Evolutionary conservation across 257 asterid species (phyloP), one percentile per base, ranked within the genome.

Genomic region (Paraleonurus japonicus): DNA sequence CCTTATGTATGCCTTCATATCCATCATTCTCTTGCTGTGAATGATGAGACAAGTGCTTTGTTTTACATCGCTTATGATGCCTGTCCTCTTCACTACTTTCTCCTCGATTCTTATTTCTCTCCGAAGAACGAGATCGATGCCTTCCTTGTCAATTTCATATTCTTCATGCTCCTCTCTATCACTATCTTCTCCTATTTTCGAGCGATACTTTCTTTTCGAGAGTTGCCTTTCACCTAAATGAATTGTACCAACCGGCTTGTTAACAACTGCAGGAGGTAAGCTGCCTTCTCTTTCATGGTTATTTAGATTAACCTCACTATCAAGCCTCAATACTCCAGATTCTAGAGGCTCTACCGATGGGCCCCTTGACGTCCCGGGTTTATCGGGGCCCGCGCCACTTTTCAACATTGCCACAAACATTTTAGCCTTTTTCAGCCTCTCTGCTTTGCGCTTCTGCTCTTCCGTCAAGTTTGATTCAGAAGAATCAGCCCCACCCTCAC

Each of bases 401-500:
- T 86, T 92, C 84, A 89, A 81, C 90, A 71, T 81, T 35, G 98
- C 84, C 22, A 92, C 94, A 82, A 95, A 95, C 95, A 86, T 82
- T 75, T 88, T 95, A 33, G 98, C 99, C 88, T 84, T 85, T 87
- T 80, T 89, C 69, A 87, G 83, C 81, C 97, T 87, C 85, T 89
- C 98, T 19, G 98, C 98, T 80, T 88, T 92, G 75, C 84, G 79
- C 82, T 82, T 88, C 85, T 88, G 90, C 78, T 95, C 99, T 75
- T 83, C 78, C 61, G 83, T 83, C 85, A 88, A 63, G 70, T 69
- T 83, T 41, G 75, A 65, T 59, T 77, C 90, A 43, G 90, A 75
- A 62, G 84, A 81, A 51, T 67, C 74, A 48, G 66, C 81, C 64
- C 74, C 71, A 63, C 62, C 79, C n/a, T 76, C 83, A 39, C 67